Evolutionary conservation across 495 filamentous ascomycete species (phyloP).

Genomic region (Hypoxylon trugodes): DNA sequence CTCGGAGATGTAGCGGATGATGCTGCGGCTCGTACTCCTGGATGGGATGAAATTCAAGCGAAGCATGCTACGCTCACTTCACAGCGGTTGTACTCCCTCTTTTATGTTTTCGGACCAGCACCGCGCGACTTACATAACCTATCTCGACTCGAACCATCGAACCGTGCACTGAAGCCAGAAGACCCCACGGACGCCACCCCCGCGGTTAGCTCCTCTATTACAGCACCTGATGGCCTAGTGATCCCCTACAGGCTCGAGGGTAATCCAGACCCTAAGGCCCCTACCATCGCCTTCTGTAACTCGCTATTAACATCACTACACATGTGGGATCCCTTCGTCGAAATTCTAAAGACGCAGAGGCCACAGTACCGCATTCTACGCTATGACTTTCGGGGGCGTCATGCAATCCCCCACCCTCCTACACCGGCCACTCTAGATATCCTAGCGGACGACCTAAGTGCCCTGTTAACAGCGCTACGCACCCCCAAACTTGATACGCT

Average conservation of each 20-base stretch:
- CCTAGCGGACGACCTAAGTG: constrained; percentile 69
- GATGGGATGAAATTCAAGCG: constrained; percentile 61
- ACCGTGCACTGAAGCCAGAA: constrained; percentile 62
- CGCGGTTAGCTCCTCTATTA: constrained; percentile 71
- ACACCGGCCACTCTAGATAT: constrained; percentile 64
- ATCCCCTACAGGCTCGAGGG: constrained; percentile 81
- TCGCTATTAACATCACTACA: constrained; percentile 73
- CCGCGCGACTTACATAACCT: constrained; percentile 69
- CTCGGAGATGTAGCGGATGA: constrained; percentile 69
- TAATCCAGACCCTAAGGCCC: constrained; percentile 67
- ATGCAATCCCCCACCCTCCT: constrained; percentile 56
- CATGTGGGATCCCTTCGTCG: constrained; percentile 81
- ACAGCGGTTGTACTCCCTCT: constrained; percentile 70
- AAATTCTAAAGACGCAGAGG: constrained; percentile 63
- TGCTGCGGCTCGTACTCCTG: constrained; percentile 65
- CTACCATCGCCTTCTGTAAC: constrained; percentile 76
- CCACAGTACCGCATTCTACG: constrained; percentile 74
- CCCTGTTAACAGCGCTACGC: constrained; percentile 65
- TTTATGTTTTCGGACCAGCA: constrained; percentile 79
- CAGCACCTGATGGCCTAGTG: constrained; percentile 69
- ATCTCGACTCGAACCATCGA: constrained; percentile 42
- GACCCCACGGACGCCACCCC: constrained; percentile 60
- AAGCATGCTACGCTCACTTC: constrained; percentile 65
- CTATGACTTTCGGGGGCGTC: constrained; percentile 73
- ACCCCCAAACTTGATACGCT: constrained; percentile 67